Base-by-base conservation (phyloP, 2,329 filamentous ascomycete species). In the Ophiostoma sp. region DNA sequence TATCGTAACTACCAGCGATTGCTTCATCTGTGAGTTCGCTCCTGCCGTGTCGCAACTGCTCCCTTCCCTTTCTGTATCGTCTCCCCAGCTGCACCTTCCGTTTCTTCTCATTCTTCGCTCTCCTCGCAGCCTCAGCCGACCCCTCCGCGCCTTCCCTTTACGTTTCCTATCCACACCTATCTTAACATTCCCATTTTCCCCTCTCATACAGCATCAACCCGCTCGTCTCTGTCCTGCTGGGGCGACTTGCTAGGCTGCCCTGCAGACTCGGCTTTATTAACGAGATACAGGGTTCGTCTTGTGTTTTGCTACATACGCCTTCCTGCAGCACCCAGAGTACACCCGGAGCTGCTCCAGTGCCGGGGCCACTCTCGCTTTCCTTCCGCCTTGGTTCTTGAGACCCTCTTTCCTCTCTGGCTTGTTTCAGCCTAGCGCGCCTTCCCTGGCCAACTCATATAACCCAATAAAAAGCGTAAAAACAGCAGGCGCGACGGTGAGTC, bases 401-500 rank as follows among this genome's bases (percentile, higher is more conserved):
- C 42, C 66, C 66, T 67, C 60, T 65, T 66, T n/a, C 47, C 58
- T 68, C 69, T 49, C 16, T 18, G 65, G 38, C 60, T 63, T n/a
- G 38, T 63, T 69, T 68, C 67, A 41, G 70, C 44, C 55, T 71
- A 71, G 70, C 70, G 70, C 55, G 42, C 18, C 67, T 68, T 66
- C 55, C 47, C 45, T 58, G 60, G 45, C 63, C 52, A n/a, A 63
- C 16, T 36, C 16, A n/a, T n/a, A 67, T 36, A 14, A 16, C 40
- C 16, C 45, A 45, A 45, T 27, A 47, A 36, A 66, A 64, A 66
- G 47, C 11, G 44, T 38, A 55, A 67, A 55, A 18, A 64, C 42
- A 65, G 62, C 60, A 67, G 40, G 62, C 66, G 62, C 66, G 68
- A 72, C 60, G 69, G 71, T 72, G 69, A 72, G 71, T 63, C 68